Evolutionary conservation across 2,329 filamentous ascomycete genomes (phyloP), one percentile per base, ranked within the genome.

Genomic region (Chrysosporium keratinophilum): DNA sequence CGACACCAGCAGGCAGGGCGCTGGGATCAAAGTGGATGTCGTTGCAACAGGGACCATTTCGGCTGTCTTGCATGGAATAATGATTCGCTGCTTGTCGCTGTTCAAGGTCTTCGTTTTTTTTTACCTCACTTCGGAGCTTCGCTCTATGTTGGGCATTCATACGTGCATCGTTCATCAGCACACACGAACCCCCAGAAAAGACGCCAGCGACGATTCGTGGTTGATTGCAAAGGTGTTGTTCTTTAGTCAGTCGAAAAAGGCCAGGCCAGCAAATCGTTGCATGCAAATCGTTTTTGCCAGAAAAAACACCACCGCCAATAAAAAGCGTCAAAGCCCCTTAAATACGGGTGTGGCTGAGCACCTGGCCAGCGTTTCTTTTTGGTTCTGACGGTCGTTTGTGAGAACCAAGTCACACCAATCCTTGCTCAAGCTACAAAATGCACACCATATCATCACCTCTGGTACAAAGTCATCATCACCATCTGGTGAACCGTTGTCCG

Each of bases 71-170:
- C 50, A 45, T 19, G 48, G 15, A 19, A 44, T 66, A 19, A 44
- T 66, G 66, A 68, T 68, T 70, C 63, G 67, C 59, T 62, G 64
- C 64, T 62, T 63, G 58, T 60, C 53, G 61, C 56, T 63, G 55
- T 34, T 37, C 39, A 45, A 23, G 19, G 12, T 17, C 31, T 41
- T 44, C 19, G 7, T 35, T 34, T 43, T 15, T 50, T 33, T 33
- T 33, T 15, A 39, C 14, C 40, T 45, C 23, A 14, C 15, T 20
- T 45, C 50, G 20, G 50, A 52, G 17, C 17, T 12, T 43, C 47
- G 58, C 62, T 65, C 56, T 56, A 59, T 58, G 64, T 71, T 71
- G 69, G 69, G 69, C 69, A 72, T 64, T 66, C 64, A 69, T 69
- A 62, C 69, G 62, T 69, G 66, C 65, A 65, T 62, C 57, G 44